Percentiles rank a stretch among this genome's conserved stretches.
These are phyloP conservation scores for Symmetrospora coprosmae DNA, from an alignment of 768 basidiomycete genomes.

Conservation along the genomic window DNA sequence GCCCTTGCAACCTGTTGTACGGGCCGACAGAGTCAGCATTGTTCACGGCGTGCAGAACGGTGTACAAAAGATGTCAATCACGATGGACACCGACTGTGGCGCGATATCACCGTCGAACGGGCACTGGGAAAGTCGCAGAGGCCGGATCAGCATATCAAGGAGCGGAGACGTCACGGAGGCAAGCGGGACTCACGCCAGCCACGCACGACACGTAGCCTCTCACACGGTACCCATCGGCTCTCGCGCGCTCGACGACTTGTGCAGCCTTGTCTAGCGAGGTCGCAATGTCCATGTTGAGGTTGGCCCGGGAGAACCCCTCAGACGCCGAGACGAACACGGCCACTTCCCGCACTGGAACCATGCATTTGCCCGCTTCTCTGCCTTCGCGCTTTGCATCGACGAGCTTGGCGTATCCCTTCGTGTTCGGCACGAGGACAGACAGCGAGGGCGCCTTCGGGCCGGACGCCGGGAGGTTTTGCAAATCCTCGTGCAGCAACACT, in stretches of 20 bases:
- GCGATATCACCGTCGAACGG: conserved; percentile 73
- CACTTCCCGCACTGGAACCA: conserved; percentile 54
- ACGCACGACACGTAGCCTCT: conserved; percentile 31
- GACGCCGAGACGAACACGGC: conserved; percentile 80
- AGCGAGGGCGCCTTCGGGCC: background rate
- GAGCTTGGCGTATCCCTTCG: conserved; percentile 8
- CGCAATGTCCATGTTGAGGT: conserved; percentile 59
- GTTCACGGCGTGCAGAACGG: no score
- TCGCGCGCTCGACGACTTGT: conserved; percentile 51
- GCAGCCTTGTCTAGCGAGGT: conserved; percentile 56
- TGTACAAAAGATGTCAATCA: no score
- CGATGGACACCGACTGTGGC: no score
- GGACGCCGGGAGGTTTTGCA: background rate
- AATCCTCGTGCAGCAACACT: conserved; percentile 1
- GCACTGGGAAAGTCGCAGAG: conserved; percentile 50
- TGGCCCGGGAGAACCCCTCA: conserved; percentile 69
- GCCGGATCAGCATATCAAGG: background rate
- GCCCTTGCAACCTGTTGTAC: conserved; percentile 52
- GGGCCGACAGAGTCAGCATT: no score
- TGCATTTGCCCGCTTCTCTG: background rate
- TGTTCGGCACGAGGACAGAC: conserved; percentile 17
- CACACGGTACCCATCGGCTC: conserved; percentile 52
- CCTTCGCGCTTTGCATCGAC: background rate
- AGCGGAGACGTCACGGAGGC: background rate
- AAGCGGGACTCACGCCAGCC: conserved; percentile 13